Base-by-base conservation (phyloP, 139 green algal species). In the Coelastrella sp. region DNA sequence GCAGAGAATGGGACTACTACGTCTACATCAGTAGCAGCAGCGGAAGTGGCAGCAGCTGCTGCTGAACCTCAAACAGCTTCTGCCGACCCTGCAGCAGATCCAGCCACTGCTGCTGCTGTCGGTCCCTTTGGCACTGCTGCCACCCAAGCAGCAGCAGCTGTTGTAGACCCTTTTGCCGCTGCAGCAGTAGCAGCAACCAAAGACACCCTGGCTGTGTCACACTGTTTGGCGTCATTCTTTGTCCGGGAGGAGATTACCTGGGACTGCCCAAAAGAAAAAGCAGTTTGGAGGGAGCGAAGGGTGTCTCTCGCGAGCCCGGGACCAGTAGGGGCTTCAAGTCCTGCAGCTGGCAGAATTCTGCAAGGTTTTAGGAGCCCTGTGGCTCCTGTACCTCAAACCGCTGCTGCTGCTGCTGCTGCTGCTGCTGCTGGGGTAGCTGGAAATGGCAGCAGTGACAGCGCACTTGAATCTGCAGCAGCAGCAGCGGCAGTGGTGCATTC, bases 151-250 rank as follows among this genome's bases (percentile, higher is more conserved):
- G 23, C 83, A 23, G 61, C 61, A 57, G 66, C 65, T 66, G 84
- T 5, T 60, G 71, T 73, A 16, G 84, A 80, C 20, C 56, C 84
- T 0, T 80, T 81, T 89, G 84, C 71, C 60, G 84, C 84, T 80
- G 84, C 71, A 83, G 73, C 73, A 75, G 85, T 83, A 14, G 59
- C 32, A 8, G 57, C 4, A 2, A 14, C 4, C 32, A 77, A 64
- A 17, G 73, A 83, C 13, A 19, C 73, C 5, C 11, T 90, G 4
- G 85, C 73, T 14, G 3, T 90, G 20, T 22, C 16, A 56, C 77
- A 91, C 87, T 87, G 94, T 87, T 81, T 96, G 14, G 79, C 66
- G 0, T 86, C 90, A n/a, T 96, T 96, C 86, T 96, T 96, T 66
- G 80, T 90, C 10, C 22, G 78, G 5, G 94, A 96, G 85, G 57